phyloP scores from a whole-genome alignment of 2,329 filamentous ascomycete species.

The Helotiales sp. region DNA sequence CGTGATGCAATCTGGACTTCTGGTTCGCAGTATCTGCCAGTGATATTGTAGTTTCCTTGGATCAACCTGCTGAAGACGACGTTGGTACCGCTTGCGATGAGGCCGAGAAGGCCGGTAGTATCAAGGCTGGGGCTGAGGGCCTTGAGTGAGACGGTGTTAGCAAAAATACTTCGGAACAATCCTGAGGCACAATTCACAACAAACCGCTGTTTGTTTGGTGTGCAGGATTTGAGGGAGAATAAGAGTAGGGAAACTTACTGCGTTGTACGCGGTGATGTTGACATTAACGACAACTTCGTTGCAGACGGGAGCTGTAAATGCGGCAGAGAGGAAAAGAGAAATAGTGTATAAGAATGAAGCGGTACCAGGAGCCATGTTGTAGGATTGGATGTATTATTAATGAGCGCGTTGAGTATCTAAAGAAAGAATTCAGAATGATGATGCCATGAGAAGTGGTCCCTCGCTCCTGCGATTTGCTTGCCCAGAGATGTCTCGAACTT shows the following conservation, averaged over 20 bases:
- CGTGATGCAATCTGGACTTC: conserved; percentile 14
- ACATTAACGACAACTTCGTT: conserved; percentile 14
- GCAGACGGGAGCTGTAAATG: neutral
- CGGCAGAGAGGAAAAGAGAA: neutral
- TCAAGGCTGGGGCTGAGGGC: neutral
- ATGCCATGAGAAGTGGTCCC: no score
- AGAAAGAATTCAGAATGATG: neutral
- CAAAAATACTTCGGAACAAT: neutral
- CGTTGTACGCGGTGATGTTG: conserved; percentile 11
- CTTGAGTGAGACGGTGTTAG: neutral
- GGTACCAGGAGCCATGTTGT: neutral
- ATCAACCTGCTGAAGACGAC: conserved; percentile 4
- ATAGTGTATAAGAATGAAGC: neutral
- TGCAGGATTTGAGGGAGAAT: neutral
- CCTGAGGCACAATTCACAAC: no score
- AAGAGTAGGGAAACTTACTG: neutral
- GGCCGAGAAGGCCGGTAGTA: conserved; percentile 1
- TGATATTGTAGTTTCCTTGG: conserved; percentile 11
- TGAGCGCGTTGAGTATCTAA: neutral
- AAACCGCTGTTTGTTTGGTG: neutral
- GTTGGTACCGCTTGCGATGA: conserved; percentile 5
- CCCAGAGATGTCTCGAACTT: neutral
- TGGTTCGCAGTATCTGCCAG: conserved; percentile 18
- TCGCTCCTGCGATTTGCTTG: neutral
- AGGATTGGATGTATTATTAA: neutral